Evolutionary conservation across 345 rosid species (phyloP), one percentile per base, ranked within the genome.

Genomic region (Moricandia moricandioides): DNA sequence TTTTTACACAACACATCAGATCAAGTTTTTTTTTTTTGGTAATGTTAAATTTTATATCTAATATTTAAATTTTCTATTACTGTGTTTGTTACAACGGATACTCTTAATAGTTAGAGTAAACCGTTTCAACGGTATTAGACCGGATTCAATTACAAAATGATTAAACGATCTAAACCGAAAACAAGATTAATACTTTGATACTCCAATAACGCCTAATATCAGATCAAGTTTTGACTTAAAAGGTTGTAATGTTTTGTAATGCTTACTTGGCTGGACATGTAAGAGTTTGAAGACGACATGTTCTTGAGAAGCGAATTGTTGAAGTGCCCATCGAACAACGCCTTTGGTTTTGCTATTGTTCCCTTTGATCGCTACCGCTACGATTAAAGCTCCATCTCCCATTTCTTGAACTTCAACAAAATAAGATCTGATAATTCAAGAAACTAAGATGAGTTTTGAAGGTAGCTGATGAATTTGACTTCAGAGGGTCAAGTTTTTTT

Each of bases 181-280:
- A 21, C 2, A 7, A 35, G 6, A 30, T 6, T 4, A 5, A 30
- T 6, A 30, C 33, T 30, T 30, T 30, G 33, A 30, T 30, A 30
- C 6, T 4, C 33, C 33, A 30, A 30, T 30, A 30, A n/a, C n/a
- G n/a, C n/a, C 3, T n/a, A 47, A 60, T 30, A 17, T 59, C 27
- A 78, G 54, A 65, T 49, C 31, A 11, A 34, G 35, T 1, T 62
- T 63, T 39, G n/a, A 30, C 57, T 43, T 45, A 17, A 37, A 69
- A 31, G 51, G 51, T 62, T 26, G 56, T 2, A 18, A 18, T 7
- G 30, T 76, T 70, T n/a, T 13, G 47, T 9, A 49, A 10, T 26
- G 2, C 93, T 87, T 87, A 94, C 98, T 85, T 14, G 89, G 86
- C 55, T 83, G 85, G 35, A 94, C 88, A 82, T 94, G 96, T 71